Evolutionary conservation across 306 rosid genomes (phyloP).

Genomic region (Fragaria ananassa): DNA sequence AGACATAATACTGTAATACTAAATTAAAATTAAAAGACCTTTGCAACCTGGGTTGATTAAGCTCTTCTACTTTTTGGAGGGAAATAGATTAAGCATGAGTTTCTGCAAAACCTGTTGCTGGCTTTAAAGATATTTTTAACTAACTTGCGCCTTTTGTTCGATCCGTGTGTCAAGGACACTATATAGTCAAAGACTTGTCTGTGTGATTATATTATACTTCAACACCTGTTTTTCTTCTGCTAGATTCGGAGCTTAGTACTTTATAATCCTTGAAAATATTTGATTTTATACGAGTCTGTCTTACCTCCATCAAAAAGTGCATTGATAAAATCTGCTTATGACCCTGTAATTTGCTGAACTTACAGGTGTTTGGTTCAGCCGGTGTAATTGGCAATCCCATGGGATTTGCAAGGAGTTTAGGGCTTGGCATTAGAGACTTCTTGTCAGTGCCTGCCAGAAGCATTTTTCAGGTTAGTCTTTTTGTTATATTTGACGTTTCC

Average conservation of each 20-base stretch:
- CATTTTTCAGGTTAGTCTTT: constrained; percentile 58
- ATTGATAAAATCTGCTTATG: not conserved
- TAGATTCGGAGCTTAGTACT: not conserved
- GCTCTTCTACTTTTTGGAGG: not conserved
- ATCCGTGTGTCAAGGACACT: not conserved
- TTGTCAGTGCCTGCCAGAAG: constrained; percentile 83
- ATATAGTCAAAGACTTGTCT: not conserved
- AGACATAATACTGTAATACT: not conserved
- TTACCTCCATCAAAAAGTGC: not conserved
- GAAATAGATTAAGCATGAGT: not conserved
- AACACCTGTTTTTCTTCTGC: not conserved
- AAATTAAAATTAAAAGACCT: not conserved
- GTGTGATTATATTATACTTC: not conserved
- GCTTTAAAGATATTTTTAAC: not conserved
- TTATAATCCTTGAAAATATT: not conserved
- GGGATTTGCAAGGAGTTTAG: constrained; percentile 93
- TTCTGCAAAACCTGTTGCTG: not conserved
- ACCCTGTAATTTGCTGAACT: constrained; percentile 21
- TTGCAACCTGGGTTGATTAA: not conserved
- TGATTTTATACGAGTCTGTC: not conserved
- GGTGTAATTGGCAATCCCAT: constrained; percentile 98
- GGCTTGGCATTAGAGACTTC: constrained; percentile 86
- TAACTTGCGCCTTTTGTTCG: not conserved
- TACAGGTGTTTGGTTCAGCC: constrained; percentile 92
- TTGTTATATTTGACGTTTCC: not conserved